Evolutionary conservation across 2,329 filamentous ascomycete genomes (phyloP).

Genomic region (Fusarium papillatum): DNA sequence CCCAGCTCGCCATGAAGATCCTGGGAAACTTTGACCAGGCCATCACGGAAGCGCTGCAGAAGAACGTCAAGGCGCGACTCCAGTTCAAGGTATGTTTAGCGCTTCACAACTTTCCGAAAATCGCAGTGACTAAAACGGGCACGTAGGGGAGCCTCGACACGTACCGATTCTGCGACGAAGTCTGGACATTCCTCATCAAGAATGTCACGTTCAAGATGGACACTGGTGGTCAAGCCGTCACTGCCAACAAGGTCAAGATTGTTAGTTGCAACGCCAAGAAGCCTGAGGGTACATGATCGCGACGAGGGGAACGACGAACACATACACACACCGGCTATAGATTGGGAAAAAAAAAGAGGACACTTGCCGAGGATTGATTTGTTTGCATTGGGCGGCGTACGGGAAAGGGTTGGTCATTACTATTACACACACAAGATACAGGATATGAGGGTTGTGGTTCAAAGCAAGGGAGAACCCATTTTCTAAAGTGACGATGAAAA

Average conservation of each 20-base stretch:
- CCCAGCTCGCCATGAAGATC: slow-evolving; percentile 98
- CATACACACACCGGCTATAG: slow-evolving; percentile 17
- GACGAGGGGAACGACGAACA: background rate
- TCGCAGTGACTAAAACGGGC: background rate
- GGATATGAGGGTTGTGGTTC: slow-evolving; percentile 5
- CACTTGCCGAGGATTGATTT: slow-evolving; percentile 21
- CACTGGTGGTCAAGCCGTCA: slow-evolving; percentile 77
- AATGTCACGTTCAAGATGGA: slow-evolving; percentile 99
- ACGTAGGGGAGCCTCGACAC: slow-evolving; percentile 93
- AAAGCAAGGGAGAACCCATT: background rate
- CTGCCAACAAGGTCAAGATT: slow-evolving; percentile 96
- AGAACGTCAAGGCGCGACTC: slow-evolving; percentile 91
- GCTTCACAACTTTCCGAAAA: too few species aligned
- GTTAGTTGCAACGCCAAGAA: slow-evolving; percentile 96
- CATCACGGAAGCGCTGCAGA: slow-evolving; percentile 90
- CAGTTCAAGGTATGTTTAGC: slow-evolving; percentile 84
- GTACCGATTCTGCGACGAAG: slow-evolving; percentile 99
- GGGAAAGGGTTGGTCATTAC: background rate
- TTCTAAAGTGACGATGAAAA: background rate
- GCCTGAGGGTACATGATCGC: slow-evolving; percentile 52
- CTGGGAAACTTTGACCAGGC: slow-evolving; percentile 95
- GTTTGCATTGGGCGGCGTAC: slow-evolving; percentile 45
- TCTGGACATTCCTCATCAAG: slow-evolving; percentile 99
- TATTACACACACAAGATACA: slow-evolving; percentile 13
- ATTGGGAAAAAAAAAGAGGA: slow-evolving; percentile 34